Percentiles rank a stretch among this genome's conserved stretches.
Evolutionary conservation across 2,329 filamentous ascomycete species (phyloP).

Genomic region (Diplodia mutila): DNA sequence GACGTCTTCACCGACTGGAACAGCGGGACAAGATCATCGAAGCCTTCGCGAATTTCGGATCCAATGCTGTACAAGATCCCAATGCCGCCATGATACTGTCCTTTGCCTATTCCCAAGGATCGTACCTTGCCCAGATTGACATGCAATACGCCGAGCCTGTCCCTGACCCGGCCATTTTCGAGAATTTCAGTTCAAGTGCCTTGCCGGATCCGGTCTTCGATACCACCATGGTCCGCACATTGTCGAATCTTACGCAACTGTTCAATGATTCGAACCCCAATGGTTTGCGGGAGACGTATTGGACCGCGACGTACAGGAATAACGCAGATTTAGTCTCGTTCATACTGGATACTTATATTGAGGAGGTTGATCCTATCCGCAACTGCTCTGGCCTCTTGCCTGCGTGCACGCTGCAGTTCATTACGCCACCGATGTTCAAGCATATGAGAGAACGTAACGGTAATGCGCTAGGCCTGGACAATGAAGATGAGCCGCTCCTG

Average conservation of each 20-base stretch:
- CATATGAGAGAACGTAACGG: conserved; percentile 34
- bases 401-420: conserved; percentile 34
- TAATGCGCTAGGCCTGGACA: conserved; percentile 37
- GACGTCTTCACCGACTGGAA: conserved; percentile 23
- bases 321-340: conserved; percentile 31
- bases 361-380: conserved; percentile 30
- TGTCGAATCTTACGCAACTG: conserved; percentile 36
- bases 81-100: conserved; percentile 36
- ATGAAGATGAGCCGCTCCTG: conserved; percentile 33
- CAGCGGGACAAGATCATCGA: conserved; percentile 32
- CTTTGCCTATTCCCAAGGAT: conserved; percentile 30
- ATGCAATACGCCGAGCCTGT: conserved; percentile 21
- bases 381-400: conserved; percentile 32
- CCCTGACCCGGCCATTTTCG: conserved; percentile 34
- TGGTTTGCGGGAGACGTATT: conserved; percentile 37
- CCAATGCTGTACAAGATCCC: conserved; percentile 31
- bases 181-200: conserved; percentile 34
- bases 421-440: conserved; percentile 33
- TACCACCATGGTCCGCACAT: conserved; percentile 30
- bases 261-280: conserved; percentile 40
- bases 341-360: conserved; percentile 34
- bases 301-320: conserved; percentile 40
- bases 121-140: conserved; percentile 31
- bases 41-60: conserved; percentile 36
- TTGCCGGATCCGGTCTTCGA: conserved; percentile 30